Evolutionary conservation across 352 stramenopile genomes (phyloP).

Genomic region (Blastocystis sp.): DNA sequence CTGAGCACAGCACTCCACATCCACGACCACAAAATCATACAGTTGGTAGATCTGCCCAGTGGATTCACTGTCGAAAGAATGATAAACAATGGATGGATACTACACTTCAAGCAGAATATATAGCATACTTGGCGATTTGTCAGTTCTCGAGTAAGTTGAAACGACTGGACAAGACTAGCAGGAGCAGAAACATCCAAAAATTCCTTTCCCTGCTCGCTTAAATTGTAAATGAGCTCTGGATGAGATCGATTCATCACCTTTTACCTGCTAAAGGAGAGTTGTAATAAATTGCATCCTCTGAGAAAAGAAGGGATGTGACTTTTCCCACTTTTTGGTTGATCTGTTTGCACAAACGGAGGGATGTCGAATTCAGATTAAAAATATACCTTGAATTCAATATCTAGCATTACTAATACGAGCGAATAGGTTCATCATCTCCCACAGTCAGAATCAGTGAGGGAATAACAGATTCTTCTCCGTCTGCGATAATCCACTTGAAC

Average conservation of each 20-base stretch:
- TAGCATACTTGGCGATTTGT: background rate
- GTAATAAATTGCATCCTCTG: background rate
- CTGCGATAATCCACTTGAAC: background rate
- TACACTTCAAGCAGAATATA: background rate
- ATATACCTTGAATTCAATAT: background rate
- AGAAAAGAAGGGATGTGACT: background rate
- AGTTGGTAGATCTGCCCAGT: constrained; percentile 4
- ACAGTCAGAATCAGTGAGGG: background rate
- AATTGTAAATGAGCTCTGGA: constrained; percentile 27
- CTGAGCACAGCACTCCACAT: background rate
- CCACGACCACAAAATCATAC: constrained; percentile 34
- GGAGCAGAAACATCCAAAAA: background rate
- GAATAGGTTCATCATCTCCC: background rate
- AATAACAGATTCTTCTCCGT: background rate
- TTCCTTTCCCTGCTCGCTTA: constrained; percentile 16
- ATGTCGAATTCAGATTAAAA: constrained; percentile 25
- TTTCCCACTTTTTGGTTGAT: background rate
- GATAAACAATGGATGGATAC: constrained; percentile 31
- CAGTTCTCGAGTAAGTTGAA: background rate
- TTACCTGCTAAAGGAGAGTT: constrained; percentile 23
- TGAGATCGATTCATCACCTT: background rate
- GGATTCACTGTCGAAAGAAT: background rate
- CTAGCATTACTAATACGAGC: background rate
- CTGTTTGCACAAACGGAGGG: background rate
- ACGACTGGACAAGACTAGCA: background rate